phyloP scores from a whole-genome alignment of 352 stramenopile species.

The Phytopythium delawarense region DNA sequence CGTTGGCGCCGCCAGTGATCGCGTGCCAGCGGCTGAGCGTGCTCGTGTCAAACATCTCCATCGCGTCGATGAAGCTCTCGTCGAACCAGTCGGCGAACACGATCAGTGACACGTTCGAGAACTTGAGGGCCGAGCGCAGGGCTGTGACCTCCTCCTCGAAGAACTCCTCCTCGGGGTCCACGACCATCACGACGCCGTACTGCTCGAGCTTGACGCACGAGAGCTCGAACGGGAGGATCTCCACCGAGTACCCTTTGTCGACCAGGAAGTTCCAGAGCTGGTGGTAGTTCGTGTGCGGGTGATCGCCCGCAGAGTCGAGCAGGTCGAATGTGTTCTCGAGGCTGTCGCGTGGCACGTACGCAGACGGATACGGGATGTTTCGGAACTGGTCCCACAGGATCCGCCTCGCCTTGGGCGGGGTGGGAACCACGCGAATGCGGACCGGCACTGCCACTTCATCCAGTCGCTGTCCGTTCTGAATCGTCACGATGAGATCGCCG shows the following conservation, averaged over 20 bases:
- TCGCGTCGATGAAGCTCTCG: slow-evolving; percentile 41
- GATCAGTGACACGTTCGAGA: slow-evolving; percentile 63
- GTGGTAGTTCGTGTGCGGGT: slow-evolving; percentile 85
- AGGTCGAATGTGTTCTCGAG: slow-evolving; percentile 59
- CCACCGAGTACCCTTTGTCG: slow-evolving; percentile 62
- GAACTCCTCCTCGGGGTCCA: slow-evolving; percentile 82
- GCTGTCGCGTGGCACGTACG: slow-evolving; percentile 76
- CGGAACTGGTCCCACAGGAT: slow-evolving; percentile 89
- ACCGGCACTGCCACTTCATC: slow-evolving; percentile 45
- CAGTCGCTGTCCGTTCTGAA: slow-evolving; percentile 38
- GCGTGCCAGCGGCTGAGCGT: slow-evolving; percentile 77
- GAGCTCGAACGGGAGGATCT: slow-evolving; percentile 79
- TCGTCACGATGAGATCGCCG: slow-evolving; percentile 34
- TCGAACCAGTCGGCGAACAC: slow-evolving; percentile 85
- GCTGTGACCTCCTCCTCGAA: slow-evolving; percentile 59
- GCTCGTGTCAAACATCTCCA: slow-evolving; percentile 81
- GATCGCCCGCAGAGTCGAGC: slow-evolving; percentile 75
- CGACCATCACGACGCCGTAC: slow-evolving; percentile 77
- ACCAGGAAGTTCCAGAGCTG: slow-evolving; percentile 75
- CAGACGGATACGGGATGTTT: slow-evolving; percentile 84
- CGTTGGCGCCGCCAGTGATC: slow-evolving; percentile 73
- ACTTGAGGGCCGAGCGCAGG: slow-evolving; percentile 54
- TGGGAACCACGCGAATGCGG: slow-evolving; percentile 42
- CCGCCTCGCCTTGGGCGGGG: slow-evolving; percentile 34
- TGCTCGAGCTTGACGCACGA: slow-evolving; percentile 60